phyloP scores from a whole-genome alignment of 495 filamentous ascomycete genomes.

The Aspergillus baeticus region DNA sequence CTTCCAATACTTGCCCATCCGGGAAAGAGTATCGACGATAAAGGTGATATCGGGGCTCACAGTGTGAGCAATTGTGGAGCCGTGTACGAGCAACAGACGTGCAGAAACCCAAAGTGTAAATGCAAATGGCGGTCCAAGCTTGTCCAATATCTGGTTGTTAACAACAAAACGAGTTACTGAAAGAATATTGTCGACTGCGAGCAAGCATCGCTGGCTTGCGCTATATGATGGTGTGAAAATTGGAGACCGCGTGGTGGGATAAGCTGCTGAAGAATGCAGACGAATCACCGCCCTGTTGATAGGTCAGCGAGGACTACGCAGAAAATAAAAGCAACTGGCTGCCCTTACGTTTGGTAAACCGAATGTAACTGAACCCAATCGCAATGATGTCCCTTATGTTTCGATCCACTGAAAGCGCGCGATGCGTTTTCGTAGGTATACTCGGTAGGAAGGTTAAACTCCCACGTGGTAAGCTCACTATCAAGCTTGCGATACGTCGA shows the following conservation, averaged over 20 bases:
- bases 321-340: not conserved
- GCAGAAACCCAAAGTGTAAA: constrained; percentile 94
- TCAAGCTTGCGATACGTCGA: constrained; percentile 81
- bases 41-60: constrained; percentile 73
- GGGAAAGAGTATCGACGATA: constrained; percentile 75
- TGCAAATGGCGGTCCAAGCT: constrained; percentile 83
- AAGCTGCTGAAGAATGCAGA: constrained; percentile 88
- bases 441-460: constrained; percentile 75
- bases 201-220: constrained; percentile 75
- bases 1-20: constrained; percentile 80
- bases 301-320: constrained; percentile 15
- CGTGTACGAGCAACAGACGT: constrained; percentile 79
- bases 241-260: constrained; percentile 79
- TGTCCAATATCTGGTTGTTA: constrained; percentile 67
- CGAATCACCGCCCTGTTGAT: constrained; percentile 73
- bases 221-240: constrained; percentile 85
- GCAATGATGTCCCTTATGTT: constrained; percentile 67
- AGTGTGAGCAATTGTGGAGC: constrained; percentile 79
- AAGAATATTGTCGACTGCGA: constrained; percentile 80
- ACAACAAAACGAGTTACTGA: constrained; percentile 73
- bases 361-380: constrained; percentile 91
- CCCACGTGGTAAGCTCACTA: constrained; percentile 73
- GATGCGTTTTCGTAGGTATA: constrained; percentile 71
- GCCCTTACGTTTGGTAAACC: constrained; percentile 64
- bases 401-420: constrained; percentile 63